These are phyloP conservation scores for Colletotrichum musae DNA, from an alignment of 2,329 filamentous ascomycete genomes.

Conservation along the genomic window DNA sequence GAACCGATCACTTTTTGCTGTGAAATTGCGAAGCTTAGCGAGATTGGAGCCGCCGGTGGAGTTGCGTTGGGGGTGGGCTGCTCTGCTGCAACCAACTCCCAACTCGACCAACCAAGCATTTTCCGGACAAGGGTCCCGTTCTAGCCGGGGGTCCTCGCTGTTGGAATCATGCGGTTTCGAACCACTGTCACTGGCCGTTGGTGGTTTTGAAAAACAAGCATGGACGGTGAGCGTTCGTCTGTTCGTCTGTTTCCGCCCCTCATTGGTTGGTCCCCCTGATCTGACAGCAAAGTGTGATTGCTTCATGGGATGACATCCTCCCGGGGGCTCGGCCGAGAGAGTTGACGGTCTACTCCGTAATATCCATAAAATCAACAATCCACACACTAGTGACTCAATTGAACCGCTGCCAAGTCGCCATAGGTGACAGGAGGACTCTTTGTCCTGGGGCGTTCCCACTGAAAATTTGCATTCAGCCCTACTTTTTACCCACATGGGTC, in stretches of 20 bases:
- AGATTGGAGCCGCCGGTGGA: background rate
- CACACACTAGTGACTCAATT: background rate
- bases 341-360: too few species aligned
- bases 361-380: too few species aligned
- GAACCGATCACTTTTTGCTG: background rate
- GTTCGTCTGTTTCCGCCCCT: background rate
- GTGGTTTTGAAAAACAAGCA: too few species aligned
- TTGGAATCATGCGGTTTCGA: background rate
- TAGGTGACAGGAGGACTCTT: background rate
- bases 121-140: background rate
- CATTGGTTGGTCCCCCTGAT: background rate
- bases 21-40: background rate
- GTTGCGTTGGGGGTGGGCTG: background rate
- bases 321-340: too few species aligned
- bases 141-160: background rate
- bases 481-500: background rate
- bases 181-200: too few species aligned
- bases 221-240: background rate
- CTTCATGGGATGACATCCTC: too few species aligned
- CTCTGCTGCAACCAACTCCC: background rate
- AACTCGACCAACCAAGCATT: background rate
- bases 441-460: background rate
- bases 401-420: background rate
- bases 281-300: too few species aligned
- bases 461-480: conserved; percentile 1